Evolutionary conservation across 163 green algal genomes (phyloP), one percentile per base, ranked within the genome.

Genomic region (Chlamydomonas reinhardtii): DNA sequence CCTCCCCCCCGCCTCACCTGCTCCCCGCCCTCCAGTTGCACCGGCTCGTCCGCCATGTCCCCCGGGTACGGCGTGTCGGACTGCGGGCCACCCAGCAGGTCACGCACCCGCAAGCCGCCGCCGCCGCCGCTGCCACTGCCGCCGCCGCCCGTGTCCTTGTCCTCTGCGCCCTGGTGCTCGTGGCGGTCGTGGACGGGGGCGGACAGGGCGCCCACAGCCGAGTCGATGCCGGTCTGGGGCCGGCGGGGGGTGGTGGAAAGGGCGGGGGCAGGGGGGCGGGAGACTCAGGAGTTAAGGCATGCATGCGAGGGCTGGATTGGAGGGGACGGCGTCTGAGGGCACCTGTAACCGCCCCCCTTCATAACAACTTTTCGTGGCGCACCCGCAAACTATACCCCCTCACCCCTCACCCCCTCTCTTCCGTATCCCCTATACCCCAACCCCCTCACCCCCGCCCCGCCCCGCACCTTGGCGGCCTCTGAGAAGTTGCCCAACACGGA

Each of bases 1-100:
- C 31, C 17, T 12, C 31, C 15, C 66, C 66, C 31, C 16, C 48
- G 0, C 31, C 31, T 27, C 31, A 25, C 66, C 31, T 6, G 27
- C 34, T 71, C 76, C 20, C 35, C 29, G 15, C 27, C 19, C 54
- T 80, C 81, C 27, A 87, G 27, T 66, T 87, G 81, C 66, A 74
- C 81, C 29, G 56, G 54, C 81, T 87, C 81, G 71, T 87, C 81
- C 81, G 81, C 56, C 81, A 81, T 54, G 37, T 87, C 81, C 0
- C 81, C 81, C 39, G 81, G 81, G 81, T 87, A 87, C 17, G 81
- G 70, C 81, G 81, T 87, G 71, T 78, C 79, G 14, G n/a, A 31
- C 22, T 85, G 24, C 22, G 52, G 64, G 52, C 68, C 48, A 25
- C 69, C 79, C 31, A 85, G 69, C 68, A 85, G 73, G 54, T 85